These are phyloP conservation scores for Calocera viscosa DNA, from an alignment of 768 basidiomycete species.

Conservation along the genomic window DNA sequence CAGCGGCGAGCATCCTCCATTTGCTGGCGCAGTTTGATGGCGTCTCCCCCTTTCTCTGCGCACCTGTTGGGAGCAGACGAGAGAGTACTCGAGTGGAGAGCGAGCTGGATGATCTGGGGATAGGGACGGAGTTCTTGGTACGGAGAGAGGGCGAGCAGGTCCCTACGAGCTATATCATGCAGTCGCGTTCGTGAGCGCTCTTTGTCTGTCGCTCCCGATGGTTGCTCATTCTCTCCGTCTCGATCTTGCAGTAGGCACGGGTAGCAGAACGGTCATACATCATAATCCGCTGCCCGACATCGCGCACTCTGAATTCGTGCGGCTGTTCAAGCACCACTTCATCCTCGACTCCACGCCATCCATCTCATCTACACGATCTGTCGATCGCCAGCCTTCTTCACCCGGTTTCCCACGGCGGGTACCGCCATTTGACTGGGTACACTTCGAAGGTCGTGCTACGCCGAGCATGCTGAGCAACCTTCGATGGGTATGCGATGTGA, in stretches of 20 bases:
- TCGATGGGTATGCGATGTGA: constrained; percentile 65
- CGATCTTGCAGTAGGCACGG: constrained; percentile 37
- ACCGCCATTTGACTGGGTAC: constrained; percentile 72
- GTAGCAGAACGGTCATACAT: constrained; percentile 60
- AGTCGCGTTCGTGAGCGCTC: constrained; percentile 43
- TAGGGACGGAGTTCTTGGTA: constrained; percentile 62
- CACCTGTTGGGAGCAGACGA: constrained; percentile 57
- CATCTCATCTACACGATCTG: constrained; percentile 37
- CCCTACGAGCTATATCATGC: constrained; percentile 70
- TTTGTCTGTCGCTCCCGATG: not conserved
- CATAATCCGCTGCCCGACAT: constrained; percentile 81
- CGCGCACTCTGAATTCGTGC: constrained; percentile 76
- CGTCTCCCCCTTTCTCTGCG: constrained; percentile 40
- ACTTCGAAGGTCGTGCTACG: constrained; percentile 69
- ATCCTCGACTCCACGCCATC: constrained; percentile 23
- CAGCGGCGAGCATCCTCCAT: constrained; percentile 56
- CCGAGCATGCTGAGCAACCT: constrained; percentile 72
- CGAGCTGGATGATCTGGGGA: constrained; percentile 53
- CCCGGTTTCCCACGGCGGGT: not conserved
- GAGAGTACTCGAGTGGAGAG: constrained; percentile 52
- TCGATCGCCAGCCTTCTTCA: constrained; percentile 19
- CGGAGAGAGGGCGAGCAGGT: constrained; percentile 59
- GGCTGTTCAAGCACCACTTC: constrained; percentile 39
- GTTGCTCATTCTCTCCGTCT: constrained; percentile 2
- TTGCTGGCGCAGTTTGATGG: constrained; percentile 52